Percentiles rank a stretch among this genome's conserved stretches.
These are phyloP conservation scores for Colletotrichum viniferum DNA, from an alignment of 2,329 filamentous ascomycete genomes.

Conservation along the genomic window DNA sequence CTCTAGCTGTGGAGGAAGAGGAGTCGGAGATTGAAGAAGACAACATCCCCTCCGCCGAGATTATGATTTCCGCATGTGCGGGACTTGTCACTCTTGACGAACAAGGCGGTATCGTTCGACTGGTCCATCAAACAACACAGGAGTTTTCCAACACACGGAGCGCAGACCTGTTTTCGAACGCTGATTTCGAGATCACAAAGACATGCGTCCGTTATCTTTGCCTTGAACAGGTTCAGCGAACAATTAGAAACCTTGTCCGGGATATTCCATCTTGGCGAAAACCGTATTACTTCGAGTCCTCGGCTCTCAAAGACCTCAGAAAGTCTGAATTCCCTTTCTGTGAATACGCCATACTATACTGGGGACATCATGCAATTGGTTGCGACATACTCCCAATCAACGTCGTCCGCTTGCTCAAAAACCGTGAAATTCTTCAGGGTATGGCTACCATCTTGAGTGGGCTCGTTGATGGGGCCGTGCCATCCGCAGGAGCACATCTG, in stretches of 20 bases:
- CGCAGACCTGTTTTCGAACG: background rate
- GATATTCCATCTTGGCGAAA: background rate
- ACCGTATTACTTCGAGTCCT: background rate
- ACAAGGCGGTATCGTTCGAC: slow-evolving; percentile 33
- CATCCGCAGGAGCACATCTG: background rate
- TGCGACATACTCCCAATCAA: fast-evolving
- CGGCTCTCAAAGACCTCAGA: fast-evolving
- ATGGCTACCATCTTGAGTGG: fast-evolving
- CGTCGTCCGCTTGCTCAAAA: fast-evolving
- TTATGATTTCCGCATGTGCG: slow-evolving; percentile 35
- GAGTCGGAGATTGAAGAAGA: slow-evolving; percentile 31
- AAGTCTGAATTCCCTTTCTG: background rate
- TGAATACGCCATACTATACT: background rate
- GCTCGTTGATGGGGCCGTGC: background rate
- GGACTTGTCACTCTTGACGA: slow-evolving; percentile 41
- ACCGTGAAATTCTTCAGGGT: background rate
- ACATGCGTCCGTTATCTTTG: slow-evolving; percentile 31
- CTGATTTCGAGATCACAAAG: background rate
- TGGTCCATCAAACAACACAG: slow-evolving; percentile 46
- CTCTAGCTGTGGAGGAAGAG: slow-evolving; percentile 36
- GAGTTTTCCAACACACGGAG: slow-evolving; percentile 38
- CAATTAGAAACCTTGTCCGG: fast-evolving
- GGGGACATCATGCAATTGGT: background rate
- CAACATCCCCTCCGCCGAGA: slow-evolving; percentile 28
- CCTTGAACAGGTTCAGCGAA: background rate